phyloP scores from a whole-genome alignment of 345 rosid genomes.

The Populus deltoides region DNA sequence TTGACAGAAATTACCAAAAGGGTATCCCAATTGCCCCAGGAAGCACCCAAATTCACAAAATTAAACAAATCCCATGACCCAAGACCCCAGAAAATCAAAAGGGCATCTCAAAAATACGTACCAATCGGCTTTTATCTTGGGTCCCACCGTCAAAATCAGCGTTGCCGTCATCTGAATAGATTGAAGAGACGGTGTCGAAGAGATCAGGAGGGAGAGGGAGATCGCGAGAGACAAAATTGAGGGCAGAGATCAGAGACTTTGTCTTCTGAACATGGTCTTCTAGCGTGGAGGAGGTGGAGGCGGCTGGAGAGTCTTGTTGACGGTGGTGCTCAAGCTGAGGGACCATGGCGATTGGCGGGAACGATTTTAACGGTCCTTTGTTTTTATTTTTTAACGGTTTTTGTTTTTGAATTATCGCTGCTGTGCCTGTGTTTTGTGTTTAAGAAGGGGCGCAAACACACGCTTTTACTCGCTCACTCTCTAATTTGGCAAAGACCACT shows the following conservation, averaged over 20 bases:
- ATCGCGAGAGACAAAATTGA: conserved; percentile 80
- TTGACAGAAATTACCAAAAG: not conserved
- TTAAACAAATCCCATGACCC: conserved; percentile 11
- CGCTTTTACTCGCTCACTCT: not conserved
- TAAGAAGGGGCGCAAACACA: not conserved
- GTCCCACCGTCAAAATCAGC: conserved; percentile 15
- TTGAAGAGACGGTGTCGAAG: conserved; percentile 59
- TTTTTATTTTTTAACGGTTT: conserved; percentile 24
- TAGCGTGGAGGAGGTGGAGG: conserved; percentile 10
- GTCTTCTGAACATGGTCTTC: conserved; percentile 46
- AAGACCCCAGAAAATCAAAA: conserved; percentile 16
- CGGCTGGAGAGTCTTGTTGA: conserved; percentile 18
- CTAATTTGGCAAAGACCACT: conserved; percentile 3
- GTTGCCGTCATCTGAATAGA: conserved; percentile 35
- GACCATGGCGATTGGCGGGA: conserved; percentile 69
- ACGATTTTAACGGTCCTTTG: conserved; percentile 20
- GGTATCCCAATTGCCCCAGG: not conserved
- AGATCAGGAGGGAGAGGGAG: conserved; percentile 84
- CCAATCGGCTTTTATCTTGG: conserved; percentile 29
- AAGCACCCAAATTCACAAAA: conserved; percentile 23
- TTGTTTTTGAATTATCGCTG: not conserved
- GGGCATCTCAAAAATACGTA: conserved; percentile 29
- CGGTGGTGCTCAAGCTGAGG: conserved; percentile 56
- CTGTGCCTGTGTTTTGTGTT: not conserved
- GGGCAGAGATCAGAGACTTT: conserved; percentile 77